Base-by-base conservation (phyloP, 495 filamentous ascomycete genomes). In the Glarea lozoyensis region DNA sequence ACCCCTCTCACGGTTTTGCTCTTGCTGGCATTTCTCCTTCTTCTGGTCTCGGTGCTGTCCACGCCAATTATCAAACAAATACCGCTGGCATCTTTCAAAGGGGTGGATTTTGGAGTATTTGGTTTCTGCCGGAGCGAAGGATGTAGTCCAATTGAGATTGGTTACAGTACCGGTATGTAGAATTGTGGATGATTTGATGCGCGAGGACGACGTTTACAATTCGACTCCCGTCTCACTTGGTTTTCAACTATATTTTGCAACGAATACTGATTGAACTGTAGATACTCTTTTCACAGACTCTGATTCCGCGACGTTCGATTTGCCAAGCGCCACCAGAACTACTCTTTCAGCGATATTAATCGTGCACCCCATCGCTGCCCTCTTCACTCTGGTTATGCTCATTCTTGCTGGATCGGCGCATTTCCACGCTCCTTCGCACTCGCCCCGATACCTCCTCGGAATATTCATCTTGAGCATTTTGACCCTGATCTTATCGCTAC, bases 291-390 rank as follows among this genome's bases (percentile, higher is more conserved):
- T 49, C 48, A 48, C 62, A 34, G 61, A 64, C 23, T 56, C 63
- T 50, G 59, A 57, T 11, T 61, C 66, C 23, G 53, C 60, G 15
- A 66, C 79, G 47, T 96, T 94, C 66, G 77, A 84, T 45, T 76
- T 98, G 10, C 81, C 86, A 10, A 67, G 75, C 1, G 58, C 60
- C 22, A 81, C 88, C 15, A 84, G 93, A 37, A 76, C 79, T 48
- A 88, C 85, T 24, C 76, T 98, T n/a, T 90, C 92, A 11, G 72
- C 84, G 15, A 88, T 98, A 41, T 75, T 98, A 43, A 82, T 98
- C 45, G 78, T 98, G 15, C 90, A 98, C 59, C 90, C 90, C 1
- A 73, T 98, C 43, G 90, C 92, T 16, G 86, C 88, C 13, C 64
- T 95, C 18, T 65, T 98, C 40, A 92, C 84, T 11, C 67, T 98